These are phyloP conservation scores for Rhododendron vialii DNA, from an alignment of 148 eudicot species.

Conservation along the genomic window DNA sequence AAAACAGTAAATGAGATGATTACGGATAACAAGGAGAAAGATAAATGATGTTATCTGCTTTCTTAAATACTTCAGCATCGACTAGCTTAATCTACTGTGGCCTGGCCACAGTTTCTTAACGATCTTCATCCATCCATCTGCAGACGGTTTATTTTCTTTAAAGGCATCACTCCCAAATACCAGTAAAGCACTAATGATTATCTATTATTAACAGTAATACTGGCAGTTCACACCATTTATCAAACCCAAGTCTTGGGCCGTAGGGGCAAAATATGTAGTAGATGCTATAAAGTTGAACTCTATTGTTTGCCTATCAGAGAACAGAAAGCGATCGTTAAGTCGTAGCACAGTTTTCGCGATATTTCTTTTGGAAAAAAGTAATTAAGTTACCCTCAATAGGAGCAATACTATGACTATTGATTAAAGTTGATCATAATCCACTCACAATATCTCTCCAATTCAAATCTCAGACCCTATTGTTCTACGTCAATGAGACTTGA, in stretches of 20 bases:
- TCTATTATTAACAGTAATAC: neutral
- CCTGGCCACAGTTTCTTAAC: neutral
- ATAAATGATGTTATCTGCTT: neutral
- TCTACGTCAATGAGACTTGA: neutral
- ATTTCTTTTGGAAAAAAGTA: neutral
- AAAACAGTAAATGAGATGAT: neutral
- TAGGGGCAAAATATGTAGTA: neutral
- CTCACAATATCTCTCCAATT: neutral
- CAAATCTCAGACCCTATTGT: neutral
- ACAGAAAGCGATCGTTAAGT: neutral
- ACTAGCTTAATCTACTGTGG: neutral
- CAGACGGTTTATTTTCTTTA: neutral
- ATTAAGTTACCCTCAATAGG: neutral
- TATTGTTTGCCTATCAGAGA: neutral
- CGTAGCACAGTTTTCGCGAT: too few species aligned
- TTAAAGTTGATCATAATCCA: neutral
- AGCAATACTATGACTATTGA: neutral
- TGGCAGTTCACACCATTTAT: neutral
- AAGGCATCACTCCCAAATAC: neutral
- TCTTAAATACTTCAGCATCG: neutral
- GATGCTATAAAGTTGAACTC: neutral
- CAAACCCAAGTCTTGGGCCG: neutral
- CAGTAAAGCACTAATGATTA: neutral
- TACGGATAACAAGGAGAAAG: neutral
- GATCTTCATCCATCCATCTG: neutral